Evolutionary conservation across 495 filamentous ascomycete species (phyloP).

Genomic region (Tuber microsphaerosporum): DNA sequence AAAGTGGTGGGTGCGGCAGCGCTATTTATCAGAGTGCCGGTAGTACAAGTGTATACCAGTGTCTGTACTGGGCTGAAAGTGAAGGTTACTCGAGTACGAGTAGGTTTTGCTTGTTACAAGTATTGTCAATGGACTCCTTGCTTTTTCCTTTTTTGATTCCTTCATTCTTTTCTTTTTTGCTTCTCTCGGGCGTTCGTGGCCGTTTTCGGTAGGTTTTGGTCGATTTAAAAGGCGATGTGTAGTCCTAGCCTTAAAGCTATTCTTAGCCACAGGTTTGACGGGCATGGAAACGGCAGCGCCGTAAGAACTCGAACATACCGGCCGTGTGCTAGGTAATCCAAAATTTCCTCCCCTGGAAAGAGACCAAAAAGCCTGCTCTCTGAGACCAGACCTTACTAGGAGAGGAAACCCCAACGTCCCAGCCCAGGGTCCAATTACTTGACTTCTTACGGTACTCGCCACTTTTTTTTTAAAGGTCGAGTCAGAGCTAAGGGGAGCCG

Average conservation of each 20-base stretch:
- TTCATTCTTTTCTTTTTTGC: background rate
- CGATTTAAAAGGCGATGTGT: background rate
- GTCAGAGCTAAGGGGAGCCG: background rate
- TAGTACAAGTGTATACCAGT: too few relatives aligned
- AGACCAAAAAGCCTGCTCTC: too few relatives aligned
- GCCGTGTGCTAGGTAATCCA: too few relatives aligned
- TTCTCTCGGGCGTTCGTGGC: background rate
- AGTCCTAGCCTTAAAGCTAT: background rate
- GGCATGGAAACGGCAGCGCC: background rate
- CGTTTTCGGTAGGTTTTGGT: too few relatives aligned
- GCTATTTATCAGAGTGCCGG: background rate
- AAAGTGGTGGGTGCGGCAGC: background rate
- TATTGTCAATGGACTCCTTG: background rate
- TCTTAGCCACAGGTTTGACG: background rate
- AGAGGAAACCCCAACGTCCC: too few relatives aligned
- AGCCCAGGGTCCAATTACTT: too few relatives aligned
- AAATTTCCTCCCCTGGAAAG: too few relatives aligned
- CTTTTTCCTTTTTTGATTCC: background rate
- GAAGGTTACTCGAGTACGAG: background rate
- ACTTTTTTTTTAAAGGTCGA: background rate
- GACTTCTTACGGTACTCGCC: background rate
- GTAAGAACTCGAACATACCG: too few relatives aligned
- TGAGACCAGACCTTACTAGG: too few relatives aligned
- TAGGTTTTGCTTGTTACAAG: background rate
- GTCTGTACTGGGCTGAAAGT: background rate